Conservation (phyloP, 306 rosid species). For the Gleditsia sinensis region DNA sequence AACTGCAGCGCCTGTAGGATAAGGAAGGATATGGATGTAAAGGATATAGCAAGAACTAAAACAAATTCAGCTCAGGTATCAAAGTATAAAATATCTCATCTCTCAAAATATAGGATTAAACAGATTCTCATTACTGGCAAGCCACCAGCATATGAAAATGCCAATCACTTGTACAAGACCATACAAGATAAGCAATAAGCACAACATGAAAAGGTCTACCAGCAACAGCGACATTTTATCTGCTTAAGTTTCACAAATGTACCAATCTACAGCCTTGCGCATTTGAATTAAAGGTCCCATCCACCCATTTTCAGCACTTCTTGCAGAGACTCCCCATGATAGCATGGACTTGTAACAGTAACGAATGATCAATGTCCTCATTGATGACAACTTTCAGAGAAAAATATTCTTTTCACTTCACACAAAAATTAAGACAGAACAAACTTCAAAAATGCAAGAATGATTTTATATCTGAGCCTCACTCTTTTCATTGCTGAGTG, state of each 20-base stretch:
- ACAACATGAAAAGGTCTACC: background rate
- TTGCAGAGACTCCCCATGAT: background rate
- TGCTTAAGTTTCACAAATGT: background rate
- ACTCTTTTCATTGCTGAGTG: background rate
- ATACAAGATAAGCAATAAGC: background rate
- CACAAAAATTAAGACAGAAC: background rate
- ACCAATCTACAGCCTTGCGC: background rate
- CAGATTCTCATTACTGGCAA: slow-evolving; percentile 7
- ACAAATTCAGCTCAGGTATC: slow-evolving; percentile 23
- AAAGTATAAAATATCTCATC: slow-evolving; percentile 1
- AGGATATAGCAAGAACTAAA: slow-evolving; percentile 8
- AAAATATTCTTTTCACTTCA: background rate
- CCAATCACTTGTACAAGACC: background rate
- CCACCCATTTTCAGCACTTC: background rate
- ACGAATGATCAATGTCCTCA: background rate
- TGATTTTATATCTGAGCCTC: background rate
- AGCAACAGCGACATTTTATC: background rate
- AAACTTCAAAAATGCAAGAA: background rate
- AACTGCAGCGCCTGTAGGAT: slow-evolving; percentile 66
- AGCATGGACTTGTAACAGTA: background rate
- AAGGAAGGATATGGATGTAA: slow-evolving; percentile 14
- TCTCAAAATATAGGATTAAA: background rate
- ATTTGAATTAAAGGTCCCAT: slow-evolving; percentile 11
- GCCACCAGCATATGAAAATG: background rate
- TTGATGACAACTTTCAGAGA: background rate